phyloP scores from a whole-genome alignment of 495 filamentous ascomycete genomes.

The Ascodesmis nigricans region DNA sequence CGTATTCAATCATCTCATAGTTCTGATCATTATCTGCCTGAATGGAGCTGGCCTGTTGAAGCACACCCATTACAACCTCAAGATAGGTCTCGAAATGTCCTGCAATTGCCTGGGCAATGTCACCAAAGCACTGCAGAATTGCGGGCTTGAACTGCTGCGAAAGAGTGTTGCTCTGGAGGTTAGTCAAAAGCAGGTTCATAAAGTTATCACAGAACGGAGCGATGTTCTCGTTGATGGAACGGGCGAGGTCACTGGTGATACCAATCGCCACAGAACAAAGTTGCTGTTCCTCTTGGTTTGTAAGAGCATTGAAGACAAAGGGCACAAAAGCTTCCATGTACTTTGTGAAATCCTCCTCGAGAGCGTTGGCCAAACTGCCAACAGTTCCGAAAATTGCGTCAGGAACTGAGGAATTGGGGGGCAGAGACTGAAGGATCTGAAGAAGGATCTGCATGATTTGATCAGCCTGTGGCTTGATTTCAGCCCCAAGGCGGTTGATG shows the following conservation, averaged over 20 bases:
- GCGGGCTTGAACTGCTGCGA: constrained; percentile 96
- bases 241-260: constrained; percentile 82
- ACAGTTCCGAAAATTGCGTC: constrained; percentile 81
- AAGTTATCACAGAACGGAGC: constrained; percentile 89
- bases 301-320: constrained; percentile 77
- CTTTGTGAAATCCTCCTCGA: constrained; percentile 79
- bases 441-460: constrained; percentile 79
- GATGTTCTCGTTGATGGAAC: constrained; percentile 68
- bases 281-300: constrained; percentile 81
- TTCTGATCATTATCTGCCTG: constrained; percentile 24
- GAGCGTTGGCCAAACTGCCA: constrained; percentile 60
- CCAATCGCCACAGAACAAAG: constrained; percentile 96
- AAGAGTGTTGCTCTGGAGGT: constrained; percentile 51
- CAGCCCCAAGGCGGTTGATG: constrained; percentile 72
- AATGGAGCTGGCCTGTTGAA: constrained; percentile 76
- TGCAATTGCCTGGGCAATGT: constrained; percentile 89
- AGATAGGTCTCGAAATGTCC: constrained; percentile 84
- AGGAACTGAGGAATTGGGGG: constrained; percentile 77
- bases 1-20: constrained; percentile 88
- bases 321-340: constrained; percentile 91
- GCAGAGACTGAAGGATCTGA: constrained; percentile 52
- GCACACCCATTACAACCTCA: constrained; percentile 70
- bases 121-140: constrained; percentile 91
- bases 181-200: constrained; percentile 89
- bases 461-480: constrained; percentile 77